Base-by-base conservation (phyloP, 306 rosid genomes). In the Vicia faba region DNA sequence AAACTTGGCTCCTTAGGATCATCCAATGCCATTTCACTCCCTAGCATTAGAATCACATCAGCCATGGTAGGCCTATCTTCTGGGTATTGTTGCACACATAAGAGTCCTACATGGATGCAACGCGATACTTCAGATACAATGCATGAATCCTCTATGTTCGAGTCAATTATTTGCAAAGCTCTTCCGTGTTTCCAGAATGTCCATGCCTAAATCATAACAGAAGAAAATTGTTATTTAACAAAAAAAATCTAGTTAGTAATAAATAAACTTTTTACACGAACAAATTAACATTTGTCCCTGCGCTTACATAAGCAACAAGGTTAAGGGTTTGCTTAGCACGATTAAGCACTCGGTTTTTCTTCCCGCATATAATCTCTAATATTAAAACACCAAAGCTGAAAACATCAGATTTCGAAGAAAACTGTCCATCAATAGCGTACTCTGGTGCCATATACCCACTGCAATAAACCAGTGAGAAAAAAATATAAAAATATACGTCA, bases 401-500 rank as follows among this genome's bases (percentile, higher is more conserved):
- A 5, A 73, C 70, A 16, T 69, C 79, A 0, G 74, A 74, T 79
- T 79, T 86, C 0, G 71, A n/a, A 2, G 91, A 86, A 73, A 83
- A 85, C 38, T 69, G 44, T 1, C 87, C 87, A n/a, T 83, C 85
- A 8, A 62, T 58, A 6, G 90, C 90, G 58, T 82, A 85, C 15
- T 85, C 90, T 1, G 91, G 87, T 64, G 86, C 82, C 91, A 86
- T 86, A 14, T 86, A 83, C 1, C 91, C 88, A 71, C 88, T 76
- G 35, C 25, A 67, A 20, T 45, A 59, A 15, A 25, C 4, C 19
- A 26, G 26, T 6, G 14, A 43, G 45, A 10, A 23, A 1, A 54
- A n/a, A 4, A 40, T 55, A 55, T 55, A 55, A 55, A 48, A 55
- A 25, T 55, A 7, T 9, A 12, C 5, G 11, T 55, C 18, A 26